Conservation (phyloP, 176 grass and related monocot genomes). For the Microstegium vimineum region DNA sequence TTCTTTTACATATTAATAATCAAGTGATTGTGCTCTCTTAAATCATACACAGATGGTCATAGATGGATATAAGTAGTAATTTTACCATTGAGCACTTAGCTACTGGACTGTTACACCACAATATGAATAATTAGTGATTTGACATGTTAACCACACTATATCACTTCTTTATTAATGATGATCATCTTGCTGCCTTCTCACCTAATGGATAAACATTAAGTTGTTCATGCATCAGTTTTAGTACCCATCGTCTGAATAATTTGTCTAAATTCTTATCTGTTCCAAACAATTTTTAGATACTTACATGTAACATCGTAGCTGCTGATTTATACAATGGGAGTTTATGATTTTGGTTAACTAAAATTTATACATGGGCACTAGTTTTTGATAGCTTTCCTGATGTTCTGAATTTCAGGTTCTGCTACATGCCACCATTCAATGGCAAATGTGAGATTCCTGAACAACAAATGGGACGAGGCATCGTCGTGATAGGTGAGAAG, state of each 20-base stretch:
- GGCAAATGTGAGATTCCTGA: conserved; percentile 63
- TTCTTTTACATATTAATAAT: background rate
- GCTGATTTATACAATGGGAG: background rate
- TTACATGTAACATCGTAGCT: background rate
- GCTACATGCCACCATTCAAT: conserved; percentile 73
- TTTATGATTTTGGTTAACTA: conserved; percentile 20
- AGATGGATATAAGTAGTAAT: background rate
- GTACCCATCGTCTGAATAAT: background rate
- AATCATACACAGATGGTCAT: background rate
- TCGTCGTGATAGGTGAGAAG: conserved; percentile 53
- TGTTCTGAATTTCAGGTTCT: conserved; percentile 60
- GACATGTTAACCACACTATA: background rate
- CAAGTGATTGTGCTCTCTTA: background rate
- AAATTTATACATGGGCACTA: conserved; percentile 9
- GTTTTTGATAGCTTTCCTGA: conserved; percentile 14
- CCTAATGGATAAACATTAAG: background rate
- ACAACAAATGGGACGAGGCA: conserved; percentile 50
- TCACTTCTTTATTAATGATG: background rate
- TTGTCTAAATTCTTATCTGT: background rate
- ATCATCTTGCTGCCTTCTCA: background rate
- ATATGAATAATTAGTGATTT: background rate
- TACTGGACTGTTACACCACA: background rate
- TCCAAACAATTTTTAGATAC: background rate
- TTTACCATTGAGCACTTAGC: background rate
- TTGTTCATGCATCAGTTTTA: conserved; percentile 1